Base-by-base conservation (phyloP, 176 grass and related monocot genomes). In the Paspalum vaginatum region DNA sequence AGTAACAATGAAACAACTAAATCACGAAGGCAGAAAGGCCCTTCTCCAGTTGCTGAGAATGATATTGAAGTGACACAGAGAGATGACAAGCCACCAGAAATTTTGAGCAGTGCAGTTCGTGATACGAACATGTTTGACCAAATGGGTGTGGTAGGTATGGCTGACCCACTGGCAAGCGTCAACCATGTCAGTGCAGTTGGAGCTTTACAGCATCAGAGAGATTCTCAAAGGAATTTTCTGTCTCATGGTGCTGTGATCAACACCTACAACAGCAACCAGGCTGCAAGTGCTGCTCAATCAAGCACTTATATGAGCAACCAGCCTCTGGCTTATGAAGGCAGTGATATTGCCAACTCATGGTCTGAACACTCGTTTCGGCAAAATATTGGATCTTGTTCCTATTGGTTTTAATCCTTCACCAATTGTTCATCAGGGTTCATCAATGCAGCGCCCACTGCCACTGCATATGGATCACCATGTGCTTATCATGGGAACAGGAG, bases 221-320 rank as follows among this genome's bases (percentile, higher is more conserved):
- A 74, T 84, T 78, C 40, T 78, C 76, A 37, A 65, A 61, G 68
- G 73, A 67, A 83, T 44, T 65, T 81, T 44, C 38, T 84, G 72
- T 62, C 85, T 43, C 32, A 63, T 84, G 49, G 50, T 82, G 62
- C 59, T 79, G 53, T 5, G 9, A 75, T 77, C 78, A 77, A 80
- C 70, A 87, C 85, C 44, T 76, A 81, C 17, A 69, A 41, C 48
- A 38, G 12, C 68, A 62, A 45, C 20, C 69, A 83, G 81, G 62
- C 45, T 85, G 55, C 79, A 83, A 82, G 64, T 75, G 61, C 25
- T 64, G 39, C 77, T 65, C 77, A 61, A n/a, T 81, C 78, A 85
- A 92, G 81, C 77, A 92, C 82, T 53, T 87, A 87, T 67, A 53
- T 76, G 21, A 83, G 56, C 46, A 53, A 68, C 2, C 89, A 85